phyloP scores from a whole-genome alignment of 2,329 filamentous ascomycete genomes.

The Chalaropsis ovoidea region DNA sequence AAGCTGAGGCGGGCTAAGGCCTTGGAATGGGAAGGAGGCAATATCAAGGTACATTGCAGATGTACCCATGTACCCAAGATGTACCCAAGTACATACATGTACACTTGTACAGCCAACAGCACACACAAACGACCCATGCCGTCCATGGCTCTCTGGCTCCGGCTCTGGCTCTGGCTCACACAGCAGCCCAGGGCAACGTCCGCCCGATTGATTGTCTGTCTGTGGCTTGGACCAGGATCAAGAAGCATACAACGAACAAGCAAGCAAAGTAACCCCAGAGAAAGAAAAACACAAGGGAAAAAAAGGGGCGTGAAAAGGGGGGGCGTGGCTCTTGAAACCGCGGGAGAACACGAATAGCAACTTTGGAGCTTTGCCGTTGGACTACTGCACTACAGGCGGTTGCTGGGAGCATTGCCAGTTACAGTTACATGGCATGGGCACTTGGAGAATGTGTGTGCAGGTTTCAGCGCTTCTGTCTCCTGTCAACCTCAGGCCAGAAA shows the following conservation, averaged over 20 bases:
- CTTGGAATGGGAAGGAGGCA: not conserved
- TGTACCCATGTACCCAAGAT: not conserved
- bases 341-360: slow-evolving; percentile 11
- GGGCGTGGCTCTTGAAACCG: not conserved
- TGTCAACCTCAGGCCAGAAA: not conserved
- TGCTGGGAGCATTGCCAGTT: not conserved
- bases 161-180: not conserved
- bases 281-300: not conserved
- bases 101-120: no score
- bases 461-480: not conserved
- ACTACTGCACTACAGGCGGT: not conserved
- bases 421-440: not conserved
- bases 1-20: not conserved
- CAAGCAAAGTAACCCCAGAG: not conserved
- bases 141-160: no score
- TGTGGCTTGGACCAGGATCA: slow-evolving; percentile 5
- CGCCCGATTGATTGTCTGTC: slow-evolving; percentile 1
- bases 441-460: not conserved
- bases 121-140: no score
- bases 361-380: not conserved
- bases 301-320: not conserved
- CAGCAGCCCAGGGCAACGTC: not conserved
- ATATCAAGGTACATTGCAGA: not conserved
- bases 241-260: slow-evolving; percentile 12
- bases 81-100: no score